Evolutionary conservation across 345 rosid genomes (phyloP), one percentile per base, ranked within the genome.

Genomic region (Turnera subulata): DNA sequence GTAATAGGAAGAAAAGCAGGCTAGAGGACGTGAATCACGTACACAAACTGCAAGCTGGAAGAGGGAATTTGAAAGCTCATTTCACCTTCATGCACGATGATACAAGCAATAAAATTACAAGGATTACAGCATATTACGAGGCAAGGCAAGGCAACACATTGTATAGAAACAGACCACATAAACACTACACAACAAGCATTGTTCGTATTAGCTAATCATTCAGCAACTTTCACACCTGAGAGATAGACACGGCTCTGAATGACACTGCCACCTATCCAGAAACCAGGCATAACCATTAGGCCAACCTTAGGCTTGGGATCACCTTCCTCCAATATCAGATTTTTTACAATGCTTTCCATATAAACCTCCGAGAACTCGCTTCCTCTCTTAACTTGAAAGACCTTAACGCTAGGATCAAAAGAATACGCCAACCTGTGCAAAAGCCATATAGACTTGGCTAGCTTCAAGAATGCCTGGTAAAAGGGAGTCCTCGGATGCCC

Each of bases 211-310:
- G 46, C 29, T 50, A 32, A 42, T 77, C 69, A 87, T 32, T 82
- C 95, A 46, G 80, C 73, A 39, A 88, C 82, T 73, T 76, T 88
- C 68, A 80, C 70, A 53, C 88, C 96, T 0, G 88, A 72, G 53
- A 85, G 84, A 77, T 85, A 83, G 70, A 85, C 90, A 23, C 80
- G 75, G 80, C 96, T 83, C 67, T 82, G 84, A 72, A 88, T 74
- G 56, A 80, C 78, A 63, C 78, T 81, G 56, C 90, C 88, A 18
- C 80, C 90, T 22, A 85, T 81, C 80, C 78, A 80, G 60, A 88
- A 88, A 44, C 96, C 96, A 47, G 96, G 96, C 93, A 88, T 81
- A 4, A 88, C 81, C 93, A 88, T 81, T 12, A 88, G 72, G 29
- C 90, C 96, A 35, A 83, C 90, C 45, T 62, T 66, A 6, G 86